A percentile compares a stretch with the other conserved stretches of the same genome.
Evolutionary conservation across 768 basidiomycete species (phyloP).

Genomic region (Suillus americanus): DNA sequence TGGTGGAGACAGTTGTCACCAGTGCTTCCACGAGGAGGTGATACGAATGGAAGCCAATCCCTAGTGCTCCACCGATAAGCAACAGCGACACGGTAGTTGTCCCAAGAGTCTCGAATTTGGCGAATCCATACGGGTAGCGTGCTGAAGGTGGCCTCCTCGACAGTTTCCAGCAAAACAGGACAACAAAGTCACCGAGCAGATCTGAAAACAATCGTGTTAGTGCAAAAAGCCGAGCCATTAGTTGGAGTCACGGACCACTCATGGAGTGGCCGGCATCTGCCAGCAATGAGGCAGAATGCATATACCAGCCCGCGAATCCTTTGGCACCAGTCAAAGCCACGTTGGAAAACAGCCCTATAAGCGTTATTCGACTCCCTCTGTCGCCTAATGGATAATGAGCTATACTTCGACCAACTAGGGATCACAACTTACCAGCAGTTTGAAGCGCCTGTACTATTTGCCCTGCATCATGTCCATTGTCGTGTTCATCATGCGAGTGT

Average conservation of each 20-base stretch:
- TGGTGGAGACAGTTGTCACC: conserved; percentile 56
- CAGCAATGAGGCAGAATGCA: conserved; percentile 88
- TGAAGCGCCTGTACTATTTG: conserved; percentile 66
- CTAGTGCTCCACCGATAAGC: conserved; percentile 79
- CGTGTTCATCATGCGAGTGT: conserved; percentile 62
- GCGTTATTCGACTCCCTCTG: conserved; percentile 79
- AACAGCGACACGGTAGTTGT: conserved; percentile 88
- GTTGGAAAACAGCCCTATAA: conserved; percentile 83
- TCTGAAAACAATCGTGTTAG: conserved; percentile 41
- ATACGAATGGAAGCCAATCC: conserved; percentile 90
- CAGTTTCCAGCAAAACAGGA: conserved; percentile 83
- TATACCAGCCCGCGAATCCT: conserved; percentile 83
- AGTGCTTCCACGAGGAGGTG: conserved; percentile 77
- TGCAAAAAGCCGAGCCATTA: conserved; percentile 1
- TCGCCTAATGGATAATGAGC: conserved; percentile 50
- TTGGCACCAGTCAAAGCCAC: conserved; percentile 80
- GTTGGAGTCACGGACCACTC: conserved; percentile 57
- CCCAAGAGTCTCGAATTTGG: conserved; percentile 94
- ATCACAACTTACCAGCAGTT: conserved; percentile 53
- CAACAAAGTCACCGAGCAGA: conserved; percentile 88
- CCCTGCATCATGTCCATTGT: conserved; percentile 60
- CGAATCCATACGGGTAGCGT: conserved; percentile 84
- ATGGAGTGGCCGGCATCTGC: conserved; percentile 94
- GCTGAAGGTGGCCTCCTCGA: conserved; percentile 79
- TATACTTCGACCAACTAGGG: not conserved